These are phyloP conservation scores for Cupressus sempervirens DNA, from an alignment of 75 land plant genomes.

Conservation along the genomic window DNA sequence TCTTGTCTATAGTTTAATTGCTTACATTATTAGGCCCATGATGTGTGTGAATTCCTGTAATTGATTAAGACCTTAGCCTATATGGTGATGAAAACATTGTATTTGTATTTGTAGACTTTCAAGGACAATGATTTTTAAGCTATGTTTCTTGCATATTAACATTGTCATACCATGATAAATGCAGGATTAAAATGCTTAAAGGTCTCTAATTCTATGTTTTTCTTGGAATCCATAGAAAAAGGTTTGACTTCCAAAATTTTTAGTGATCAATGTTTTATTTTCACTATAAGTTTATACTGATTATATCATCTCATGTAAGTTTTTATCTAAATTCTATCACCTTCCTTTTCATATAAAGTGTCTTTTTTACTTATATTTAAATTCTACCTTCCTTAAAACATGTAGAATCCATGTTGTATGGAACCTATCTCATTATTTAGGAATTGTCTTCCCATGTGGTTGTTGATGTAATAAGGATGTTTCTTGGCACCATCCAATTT, in stretches of 20 bases:
- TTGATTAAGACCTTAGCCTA: neutral
- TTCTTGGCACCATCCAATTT: too few species aligned
- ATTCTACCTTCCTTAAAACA: neutral
- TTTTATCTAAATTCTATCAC: neutral
- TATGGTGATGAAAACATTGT: neutral
- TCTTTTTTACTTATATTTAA: too few species aligned
- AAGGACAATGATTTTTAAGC: neutral
- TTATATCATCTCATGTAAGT: neutral
- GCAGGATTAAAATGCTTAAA: neutral
- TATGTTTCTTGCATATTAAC: neutral
- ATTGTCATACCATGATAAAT: neutral
- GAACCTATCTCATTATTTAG: too few species aligned
- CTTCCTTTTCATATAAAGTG: neutral
- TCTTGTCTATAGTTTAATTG: neutral
- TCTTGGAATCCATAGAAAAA: neutral
- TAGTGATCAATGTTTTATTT: neutral
- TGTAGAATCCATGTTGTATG: too few species aligned
- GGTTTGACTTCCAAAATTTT: neutral
- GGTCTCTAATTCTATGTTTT: neutral
- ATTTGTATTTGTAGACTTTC: conserved; percentile 1
- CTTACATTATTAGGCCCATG: neutral
- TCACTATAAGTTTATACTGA: neutral
- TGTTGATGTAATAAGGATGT: too few species aligned
- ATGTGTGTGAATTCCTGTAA: neutral
- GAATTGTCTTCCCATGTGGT: too few species aligned